phyloP scores from a whole-genome alignment of 202 grass and related monocot species.

The Sporobolus alterniflorus region DNA sequence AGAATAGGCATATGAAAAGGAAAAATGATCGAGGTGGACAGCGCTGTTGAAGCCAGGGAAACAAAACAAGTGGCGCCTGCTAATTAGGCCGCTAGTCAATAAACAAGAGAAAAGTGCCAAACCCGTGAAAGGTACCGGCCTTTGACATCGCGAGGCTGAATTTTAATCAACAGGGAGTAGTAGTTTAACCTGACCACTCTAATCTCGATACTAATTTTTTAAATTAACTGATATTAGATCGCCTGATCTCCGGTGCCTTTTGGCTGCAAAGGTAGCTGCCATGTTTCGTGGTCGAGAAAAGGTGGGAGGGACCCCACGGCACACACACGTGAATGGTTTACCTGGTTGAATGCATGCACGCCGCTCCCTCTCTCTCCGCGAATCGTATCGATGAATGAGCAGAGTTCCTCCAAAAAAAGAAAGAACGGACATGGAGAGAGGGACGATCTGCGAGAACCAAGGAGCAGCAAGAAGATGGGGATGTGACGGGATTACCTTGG shows the following conservation, averaged over 20 bases:
- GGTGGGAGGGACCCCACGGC: constrained; percentile 33
- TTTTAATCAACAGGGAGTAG: not conserved
- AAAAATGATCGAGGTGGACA: not conserved
- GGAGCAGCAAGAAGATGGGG: not conserved
- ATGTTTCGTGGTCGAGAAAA: constrained; percentile 43
- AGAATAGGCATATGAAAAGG: not conserved
- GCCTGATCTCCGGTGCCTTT: constrained; percentile 29
- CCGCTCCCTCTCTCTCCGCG: not conserved
- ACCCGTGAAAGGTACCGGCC: constrained; percentile 24
- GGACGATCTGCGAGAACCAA: not conserved
- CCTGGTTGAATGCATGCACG: not conserved
- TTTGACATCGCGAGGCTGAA: constrained; percentile 32
- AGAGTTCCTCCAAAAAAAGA: not conserved
- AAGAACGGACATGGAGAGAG: not conserved
- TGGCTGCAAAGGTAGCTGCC: not conserved
- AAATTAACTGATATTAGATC: not conserved
- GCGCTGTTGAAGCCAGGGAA: not conserved
- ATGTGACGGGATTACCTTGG: not conserved
- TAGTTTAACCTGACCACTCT: not conserved
- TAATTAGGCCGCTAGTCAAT: constrained; percentile 30
- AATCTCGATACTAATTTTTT: not conserved
- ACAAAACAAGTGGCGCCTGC: constrained; percentile 41
- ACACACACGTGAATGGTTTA: not conserved
- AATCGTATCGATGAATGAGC: not conserved
- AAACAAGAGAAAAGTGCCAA: constrained; percentile 21